These are phyloP conservation scores for Rhizophagus clarus DNA, from an alignment of 192 early-diverging fungal species.

Conservation along the genomic window DNA sequence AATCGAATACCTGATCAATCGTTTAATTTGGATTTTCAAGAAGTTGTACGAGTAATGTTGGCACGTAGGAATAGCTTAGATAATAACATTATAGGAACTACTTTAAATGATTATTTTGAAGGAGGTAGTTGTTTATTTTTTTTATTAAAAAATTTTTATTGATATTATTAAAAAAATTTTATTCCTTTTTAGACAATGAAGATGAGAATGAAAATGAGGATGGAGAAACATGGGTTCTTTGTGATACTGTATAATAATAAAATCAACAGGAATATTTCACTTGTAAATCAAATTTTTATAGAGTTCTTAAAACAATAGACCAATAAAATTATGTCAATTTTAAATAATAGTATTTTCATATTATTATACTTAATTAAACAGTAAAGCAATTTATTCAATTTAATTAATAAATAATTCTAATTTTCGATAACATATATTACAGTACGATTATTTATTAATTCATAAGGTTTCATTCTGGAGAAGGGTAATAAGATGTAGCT, in stretches of 20 bases:
- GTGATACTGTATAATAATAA: constrained; percentile 17
- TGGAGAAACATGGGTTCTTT: constrained; percentile 17
- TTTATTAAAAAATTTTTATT: neutral
- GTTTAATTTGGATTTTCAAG: constrained; percentile 24
- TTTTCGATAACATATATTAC: neutral
- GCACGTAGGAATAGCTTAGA: neutral
- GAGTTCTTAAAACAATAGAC: too few relatives aligned
- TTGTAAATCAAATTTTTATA: neutral
- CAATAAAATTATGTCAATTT: too few relatives aligned
- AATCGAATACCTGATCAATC: constrained; percentile 21
- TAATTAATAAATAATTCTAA: neutral
- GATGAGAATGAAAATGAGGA: constrained; percentile 23
- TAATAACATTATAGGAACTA: constrained; percentile 1
- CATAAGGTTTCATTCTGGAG: neutral
- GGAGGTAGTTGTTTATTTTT: constrained; percentile 17
- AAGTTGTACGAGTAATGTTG: constrained; percentile 21
- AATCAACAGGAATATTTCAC: neutral
- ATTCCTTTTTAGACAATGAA: constrained; percentile 16
- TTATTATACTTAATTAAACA: too few relatives aligned
- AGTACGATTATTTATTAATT: neutral
- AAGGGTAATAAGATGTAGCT: neutral
- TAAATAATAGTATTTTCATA: too few relatives aligned
- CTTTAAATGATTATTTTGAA: constrained; percentile 25
- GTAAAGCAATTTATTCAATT: neutral
- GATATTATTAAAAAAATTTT: neutral